Percentiles rank a stretch among this genome's conserved stretches.
Evolutionary conservation across 1,139 yeast species (phyloP).

Genomic region (Zygoascus sp.): DNA sequence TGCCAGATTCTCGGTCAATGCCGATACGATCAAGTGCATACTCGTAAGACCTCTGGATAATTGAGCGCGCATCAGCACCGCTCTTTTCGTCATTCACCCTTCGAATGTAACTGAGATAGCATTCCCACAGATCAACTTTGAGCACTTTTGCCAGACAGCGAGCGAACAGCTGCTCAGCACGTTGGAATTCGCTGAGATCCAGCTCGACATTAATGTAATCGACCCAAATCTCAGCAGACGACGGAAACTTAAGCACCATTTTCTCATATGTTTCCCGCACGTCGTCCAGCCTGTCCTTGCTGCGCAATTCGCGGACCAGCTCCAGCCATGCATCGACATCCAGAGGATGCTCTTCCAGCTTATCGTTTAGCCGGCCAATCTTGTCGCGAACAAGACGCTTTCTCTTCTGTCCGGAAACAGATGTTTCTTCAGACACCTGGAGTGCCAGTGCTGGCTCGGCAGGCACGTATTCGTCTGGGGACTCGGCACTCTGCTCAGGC

Average conservation of each 20-base stretch:
- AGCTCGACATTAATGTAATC: slow-evolving; percentile 66
- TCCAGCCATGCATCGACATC: slow-evolving; percentile 56
- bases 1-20: slow-evolving; percentile 65
- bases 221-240: slow-evolving; percentile 60
- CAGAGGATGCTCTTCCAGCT: slow-evolving; percentile 50
- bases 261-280: slow-evolving; percentile 56
- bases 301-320: slow-evolving; percentile 50
- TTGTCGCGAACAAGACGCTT: slow-evolving; percentile 42
- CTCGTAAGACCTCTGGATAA: slow-evolving; percentile 78
- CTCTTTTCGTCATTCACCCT: slow-evolving; percentile 65
- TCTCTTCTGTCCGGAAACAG: slow-evolving; percentile 21
- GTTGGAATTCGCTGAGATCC: slow-evolving; percentile 61
- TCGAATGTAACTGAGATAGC: slow-evolving; percentile 66
- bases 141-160: slow-evolving; percentile 56
- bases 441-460: background rate
- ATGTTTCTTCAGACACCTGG: background rate
- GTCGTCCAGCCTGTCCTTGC: slow-evolving; percentile 60
- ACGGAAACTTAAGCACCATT: slow-evolving; percentile 62
- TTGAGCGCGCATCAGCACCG: slow-evolving; percentile 76
- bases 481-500: too few relatives aligned
- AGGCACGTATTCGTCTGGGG: background rate
- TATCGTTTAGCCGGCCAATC: slow-evolving; percentile 57
- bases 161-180: slow-evolving; percentile 61
- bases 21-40: slow-evolving; percentile 78
- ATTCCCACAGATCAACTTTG: slow-evolving; percentile 63